Evolutionary conservation across 2,329 filamentous ascomycete genomes (phyloP), one percentile per base, ranked within the genome.

Genomic region (Drechslerella dactyloides): DNA sequence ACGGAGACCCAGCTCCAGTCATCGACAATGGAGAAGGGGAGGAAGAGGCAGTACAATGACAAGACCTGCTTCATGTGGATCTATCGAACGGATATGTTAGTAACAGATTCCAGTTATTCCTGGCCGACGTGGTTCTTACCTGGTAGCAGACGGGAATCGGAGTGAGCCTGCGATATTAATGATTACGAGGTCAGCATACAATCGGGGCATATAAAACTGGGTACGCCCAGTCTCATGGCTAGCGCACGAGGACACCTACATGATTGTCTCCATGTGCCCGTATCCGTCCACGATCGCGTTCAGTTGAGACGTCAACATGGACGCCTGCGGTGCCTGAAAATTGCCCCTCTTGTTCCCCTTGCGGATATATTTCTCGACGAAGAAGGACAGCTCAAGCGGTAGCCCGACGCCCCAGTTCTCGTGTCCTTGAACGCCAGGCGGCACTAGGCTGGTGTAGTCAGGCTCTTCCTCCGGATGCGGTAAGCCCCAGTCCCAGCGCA

Each of bases 31-130:
- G 85, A 85, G 76, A 88, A 88, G 0, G 86, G 86, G n/a, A 88
- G 79, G 6, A 88, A 83, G 72, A 82, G 83, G 33, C 83, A 82
- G 75, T 86, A 88, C 1, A 88, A 80, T 0, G 85, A 85, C 0
- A 88, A 81, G 1, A 88, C 86, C 78, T 88, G 86, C 73, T 85
- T 84, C 75, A 86, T 85, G 75, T 88, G 86, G 73, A 88, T 88
- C 81, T 83, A 44, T 54, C 23, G 8, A 30, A 23, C 10, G 1
- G 27, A 37, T n/a, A 13, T n/a, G n/a, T 33, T 33, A 17, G 48
- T 52, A 54, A 46, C 19, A 44, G 7, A 51, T 50, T 11, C 19
- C 2, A 17, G 8, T 17, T 13, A 48, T 69, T 35, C 51, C 30
- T 30, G 19, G 10, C 19, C 24, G 4, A 7, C 13, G 17, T 24